Percentiles rank a stretch among this genome's conserved stretches.
Evolutionary conservation across 352 stramenopile species (phyloP).

Genomic region (Plasmopara muralis): DNA sequence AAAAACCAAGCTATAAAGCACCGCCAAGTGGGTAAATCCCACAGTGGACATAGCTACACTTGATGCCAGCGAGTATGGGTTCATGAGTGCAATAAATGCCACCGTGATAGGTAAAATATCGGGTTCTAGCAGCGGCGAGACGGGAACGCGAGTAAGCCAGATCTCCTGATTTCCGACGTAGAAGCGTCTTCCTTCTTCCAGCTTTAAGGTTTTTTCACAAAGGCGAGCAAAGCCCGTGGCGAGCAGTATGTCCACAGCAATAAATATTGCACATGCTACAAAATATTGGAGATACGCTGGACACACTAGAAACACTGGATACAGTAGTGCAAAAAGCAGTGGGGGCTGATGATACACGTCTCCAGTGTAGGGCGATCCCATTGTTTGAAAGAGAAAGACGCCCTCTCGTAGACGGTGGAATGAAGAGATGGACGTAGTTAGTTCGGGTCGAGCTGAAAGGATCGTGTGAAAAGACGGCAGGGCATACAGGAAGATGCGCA

Average conservation of each 20-base stretch:
- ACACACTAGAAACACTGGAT: slow-evolving; percentile 33
- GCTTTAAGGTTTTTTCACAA: slow-evolving; percentile 33
- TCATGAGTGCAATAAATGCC: slow-evolving; percentile 63
- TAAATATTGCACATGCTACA: slow-evolving; percentile 32
- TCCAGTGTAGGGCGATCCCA: slow-evolving; percentile 57
- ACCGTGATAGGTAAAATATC: slow-evolving; percentile 38
- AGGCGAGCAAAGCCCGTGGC: slow-evolving; percentile 52
- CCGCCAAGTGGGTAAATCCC: slow-evolving; percentile 51
- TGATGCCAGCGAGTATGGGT: slow-evolving; percentile 67
- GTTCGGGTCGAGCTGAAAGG: slow-evolving; percentile 50
- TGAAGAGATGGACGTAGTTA: slow-evolving; percentile 57
- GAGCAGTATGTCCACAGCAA: slow-evolving; percentile 48
- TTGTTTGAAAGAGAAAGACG: slow-evolving; percentile 41
- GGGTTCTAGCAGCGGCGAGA: slow-evolving; percentile 59
- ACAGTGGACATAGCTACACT: slow-evolving; percentile 66
- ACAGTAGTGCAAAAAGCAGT: slow-evolving; percentile 66
- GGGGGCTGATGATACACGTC: slow-evolving; percentile 81
- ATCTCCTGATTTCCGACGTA: slow-evolving; percentile 42
- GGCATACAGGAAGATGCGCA: slow-evolving; percentile 37
- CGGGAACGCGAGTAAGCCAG: slow-evolving; percentile 60
- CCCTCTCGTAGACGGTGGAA: slow-evolving; percentile 55
- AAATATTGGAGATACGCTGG: slow-evolving; percentile 24
- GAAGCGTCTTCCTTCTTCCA: slow-evolving; percentile 42
- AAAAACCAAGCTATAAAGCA: slow-evolving; percentile 69
- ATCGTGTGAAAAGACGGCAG: slow-evolving; percentile 28